These are phyloP conservation scores for Monilinia fructicola DNA, from an alignment of 2,329 filamentous ascomycete genomes.

Conservation along the genomic window DNA sequence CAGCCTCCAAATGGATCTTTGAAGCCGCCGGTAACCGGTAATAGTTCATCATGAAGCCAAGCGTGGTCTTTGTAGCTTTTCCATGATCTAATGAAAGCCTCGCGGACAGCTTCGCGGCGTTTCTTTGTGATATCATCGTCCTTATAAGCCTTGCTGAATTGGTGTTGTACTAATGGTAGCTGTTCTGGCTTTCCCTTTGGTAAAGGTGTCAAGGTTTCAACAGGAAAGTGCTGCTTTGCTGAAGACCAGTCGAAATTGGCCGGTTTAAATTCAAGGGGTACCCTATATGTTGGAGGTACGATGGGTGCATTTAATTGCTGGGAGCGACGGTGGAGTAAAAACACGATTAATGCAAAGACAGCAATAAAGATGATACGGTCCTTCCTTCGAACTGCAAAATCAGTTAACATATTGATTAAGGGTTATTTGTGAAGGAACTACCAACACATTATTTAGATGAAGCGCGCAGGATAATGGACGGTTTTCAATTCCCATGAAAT, in stretches of 20 bases:
- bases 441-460: background rate
- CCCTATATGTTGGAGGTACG: conserved; percentile 3
- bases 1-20: conserved; percentile 85
- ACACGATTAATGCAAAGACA: conserved; percentile 6
- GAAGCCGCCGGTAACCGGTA: conserved; percentile 63
- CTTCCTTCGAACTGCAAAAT: conserved; percentile 9
- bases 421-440: conserved; percentile 8
- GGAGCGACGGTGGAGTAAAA: background rate
- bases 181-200: conserved; percentile 3
- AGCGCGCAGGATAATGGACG: conserved; percentile 10
- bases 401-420: conserved; percentile 7
- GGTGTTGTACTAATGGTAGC: conserved; percentile 5
- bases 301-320: background rate
- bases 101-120: conserved; percentile 29
- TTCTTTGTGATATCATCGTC: background rate
- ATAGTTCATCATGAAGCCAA: conserved; percentile 82
- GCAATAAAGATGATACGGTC: conserved; percentile 14
- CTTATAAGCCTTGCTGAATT: background rate
- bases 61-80: conserved; percentile 84
- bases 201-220: background rate
- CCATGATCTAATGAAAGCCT: conserved; percentile 56
- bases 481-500: too few relatives aligned
- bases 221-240: conserved; percentile 2
- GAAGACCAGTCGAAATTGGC: conserved; percentile 8
- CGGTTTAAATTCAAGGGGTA: conserved; percentile 5